phyloP scores from a whole-genome alignment of 176 grass and related monocot species.

The Saccharum spontaneum region DNA sequence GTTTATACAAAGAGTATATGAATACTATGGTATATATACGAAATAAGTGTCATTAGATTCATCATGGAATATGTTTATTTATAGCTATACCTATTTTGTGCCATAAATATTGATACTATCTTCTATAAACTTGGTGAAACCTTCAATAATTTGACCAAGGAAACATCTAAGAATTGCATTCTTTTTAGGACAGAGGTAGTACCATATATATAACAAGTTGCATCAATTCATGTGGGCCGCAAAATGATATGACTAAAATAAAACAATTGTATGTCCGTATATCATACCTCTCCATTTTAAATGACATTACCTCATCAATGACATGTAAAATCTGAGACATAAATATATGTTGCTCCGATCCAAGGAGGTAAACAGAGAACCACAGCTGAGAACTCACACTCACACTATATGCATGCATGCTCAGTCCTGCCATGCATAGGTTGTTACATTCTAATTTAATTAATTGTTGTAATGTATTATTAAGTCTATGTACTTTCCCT shows the following conservation, averaged over 20 bases:
- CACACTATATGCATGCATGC: neutral
- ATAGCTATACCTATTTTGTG: neutral
- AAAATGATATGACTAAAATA: neutral
- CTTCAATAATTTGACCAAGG: neutral
- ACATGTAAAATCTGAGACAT: too few relatives aligned
- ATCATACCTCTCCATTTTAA: neutral
- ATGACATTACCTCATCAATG: neutral
- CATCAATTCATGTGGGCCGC: neutral
- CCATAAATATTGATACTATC: neutral
- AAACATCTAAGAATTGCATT: neutral
- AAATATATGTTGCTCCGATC: neutral
- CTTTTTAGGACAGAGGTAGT: neutral
- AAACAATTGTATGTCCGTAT: too few relatives aligned
- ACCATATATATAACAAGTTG: neutral
- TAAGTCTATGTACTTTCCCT: neutral
- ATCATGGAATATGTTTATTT: too few relatives aligned
- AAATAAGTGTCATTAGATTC: too few relatives aligned
- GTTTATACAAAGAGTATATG: too few relatives aligned
- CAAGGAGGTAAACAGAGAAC: neutral
- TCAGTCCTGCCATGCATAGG: neutral
- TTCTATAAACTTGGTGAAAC: neutral
- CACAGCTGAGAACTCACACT: neutral
- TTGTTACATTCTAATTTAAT: neutral
- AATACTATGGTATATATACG: too few relatives aligned
- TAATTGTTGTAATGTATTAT: neutral